phyloP scores from a whole-genome alignment of 2,329 filamentous ascomycete genomes.

The Elsinoe perseae region DNA sequence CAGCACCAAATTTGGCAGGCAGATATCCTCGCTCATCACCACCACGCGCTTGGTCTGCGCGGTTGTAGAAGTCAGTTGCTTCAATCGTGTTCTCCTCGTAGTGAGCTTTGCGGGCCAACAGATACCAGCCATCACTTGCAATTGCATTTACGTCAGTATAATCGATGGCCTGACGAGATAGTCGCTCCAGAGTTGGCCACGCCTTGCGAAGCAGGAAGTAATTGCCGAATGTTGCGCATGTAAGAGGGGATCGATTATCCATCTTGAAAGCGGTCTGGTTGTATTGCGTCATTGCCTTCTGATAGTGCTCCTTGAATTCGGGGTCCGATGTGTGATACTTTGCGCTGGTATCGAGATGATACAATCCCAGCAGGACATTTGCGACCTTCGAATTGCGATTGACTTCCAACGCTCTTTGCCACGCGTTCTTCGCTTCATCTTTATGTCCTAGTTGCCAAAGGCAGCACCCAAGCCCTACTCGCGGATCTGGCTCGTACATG shows the following conservation, averaged over 20 bases:
- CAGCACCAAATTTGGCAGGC: constrained; percentile 88
- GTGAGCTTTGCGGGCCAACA: constrained; percentile 86
- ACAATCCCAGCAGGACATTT: constrained; percentile 81
- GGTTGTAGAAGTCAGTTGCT: constrained; percentile 78
- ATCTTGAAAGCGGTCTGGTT: constrained; percentile 90
- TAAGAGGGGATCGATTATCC: constrained; percentile 83
- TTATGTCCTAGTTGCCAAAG: constrained; percentile 95
- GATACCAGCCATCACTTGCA: constrained; percentile 95
- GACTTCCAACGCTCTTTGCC: constrained; percentile 80
- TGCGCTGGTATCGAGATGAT: constrained; percentile 79
- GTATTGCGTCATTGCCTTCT: constrained; percentile 88
- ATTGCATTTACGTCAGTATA: constrained; percentile 94
- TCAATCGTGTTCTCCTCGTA: constrained; percentile 66
- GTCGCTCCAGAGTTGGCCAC: constrained; percentile 70
- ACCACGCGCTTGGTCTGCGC: constrained; percentile 84
- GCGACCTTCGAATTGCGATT: constrained; percentile 80
- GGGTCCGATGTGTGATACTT: constrained; percentile 76
- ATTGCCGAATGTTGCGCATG: constrained; percentile 79
- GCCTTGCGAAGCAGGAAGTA: constrained; percentile 83
- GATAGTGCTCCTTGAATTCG: constrained; percentile 77
- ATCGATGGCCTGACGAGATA: constrained; percentile 89
- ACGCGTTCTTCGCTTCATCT: constrained; percentile 81
- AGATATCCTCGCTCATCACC: constrained; percentile 85
- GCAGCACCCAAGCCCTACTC: constrained; percentile 93
- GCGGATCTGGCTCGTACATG: constrained; percentile 83